Base-by-base conservation (phyloP, 257 asterid species). In the Solanum etuberosum region DNA sequence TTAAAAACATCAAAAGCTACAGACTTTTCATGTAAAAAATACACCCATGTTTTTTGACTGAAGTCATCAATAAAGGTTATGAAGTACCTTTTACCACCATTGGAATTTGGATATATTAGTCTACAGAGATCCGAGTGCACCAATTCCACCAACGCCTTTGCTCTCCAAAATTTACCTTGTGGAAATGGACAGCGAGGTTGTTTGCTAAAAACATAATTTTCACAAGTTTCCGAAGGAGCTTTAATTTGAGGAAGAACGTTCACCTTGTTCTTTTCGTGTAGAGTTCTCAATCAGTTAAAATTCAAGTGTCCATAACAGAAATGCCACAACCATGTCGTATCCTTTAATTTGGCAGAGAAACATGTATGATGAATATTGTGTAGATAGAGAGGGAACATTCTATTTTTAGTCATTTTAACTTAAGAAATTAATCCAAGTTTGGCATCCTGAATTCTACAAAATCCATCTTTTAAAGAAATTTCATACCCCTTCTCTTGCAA, bases 301-400 rank as follows among this genome's bases (percentile, higher is more conserved):
- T 73, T 86, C 13, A 32, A 29, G 20, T 86, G 61, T 1, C 73
- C 80, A 86, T 86, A 76, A 11, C 78, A 65, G 5, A 32, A 86
- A 21, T 86, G 85, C 85, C 85, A 86, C 16, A 86, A n/a, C 78
- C 88, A 74, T 38, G 9, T 74, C n/a, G n/a, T n/a, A n/a, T n/a
- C n/a, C n/a, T n/a, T n/a, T n/a, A n/a, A n/a, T n/a, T n/a, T n/a
- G n/a, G n/a, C n/a, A n/a, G n/a, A n/a, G n/a, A n/a, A n/a, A n/a
- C n/a, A n/a, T n/a, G n/a, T n/a, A n/a, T n/a, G 65, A n/a, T 23
- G 2, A 3, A 14, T 35, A 9, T 35, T 48, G 4, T 34, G 16
- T 2, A 86, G 54, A 57, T 74, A 57, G 8, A 86, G 40, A 85
- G 21, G 78, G 85, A 38, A 76, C 85, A 76, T 76, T 2, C 42